phyloP scores from a whole-genome alignment of 352 stramenopile species.

The Pythium periplocum region DNA sequence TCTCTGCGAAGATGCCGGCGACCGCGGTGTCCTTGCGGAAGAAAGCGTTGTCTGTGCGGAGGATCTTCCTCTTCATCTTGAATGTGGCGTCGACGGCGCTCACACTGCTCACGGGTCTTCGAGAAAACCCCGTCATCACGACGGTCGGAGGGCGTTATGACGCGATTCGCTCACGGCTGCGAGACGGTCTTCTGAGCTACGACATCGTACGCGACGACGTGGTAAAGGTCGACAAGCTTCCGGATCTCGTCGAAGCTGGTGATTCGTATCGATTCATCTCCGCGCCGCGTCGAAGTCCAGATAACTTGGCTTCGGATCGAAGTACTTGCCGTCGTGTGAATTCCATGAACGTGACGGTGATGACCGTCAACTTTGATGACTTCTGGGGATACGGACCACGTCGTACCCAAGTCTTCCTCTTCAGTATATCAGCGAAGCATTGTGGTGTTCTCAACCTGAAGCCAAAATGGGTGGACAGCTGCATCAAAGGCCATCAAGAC shows the following conservation, averaged over 20 bases:
- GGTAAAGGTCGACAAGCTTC: slow-evolving; percentile 10
- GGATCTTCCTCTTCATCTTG: slow-evolving; percentile 4
- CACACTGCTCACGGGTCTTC: slow-evolving; percentile 16
- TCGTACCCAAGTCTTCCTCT: neutral
- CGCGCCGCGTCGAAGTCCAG: no score
- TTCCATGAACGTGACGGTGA: neutral
- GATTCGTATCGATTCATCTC: neutral
- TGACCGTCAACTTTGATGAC: neutral
- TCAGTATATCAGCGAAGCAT: neutral
- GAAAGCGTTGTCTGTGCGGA: no score
- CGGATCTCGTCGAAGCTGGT: slow-evolving; percentile 24
- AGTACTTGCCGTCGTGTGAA: neutral
- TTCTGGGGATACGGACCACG: neutral
- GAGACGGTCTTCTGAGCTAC: slow-evolving; percentile 21
- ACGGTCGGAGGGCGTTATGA: slow-evolving; percentile 16
- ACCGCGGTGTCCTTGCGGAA: neutral
- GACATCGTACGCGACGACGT: slow-evolving; percentile 16
- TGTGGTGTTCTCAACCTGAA: neutral
- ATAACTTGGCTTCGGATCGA: neutral
- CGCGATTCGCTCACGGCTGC: slow-evolving; percentile 11
- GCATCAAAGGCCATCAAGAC: slow-evolving; percentile 12
- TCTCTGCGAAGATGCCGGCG: neutral
- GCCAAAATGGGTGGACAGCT: slow-evolving; percentile 17
- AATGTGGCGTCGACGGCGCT: slow-evolving; percentile 14
- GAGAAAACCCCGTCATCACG: slow-evolving; percentile 19